These are phyloP conservation scores for Acrocalymma vagum DNA, from an alignment of 2,329 filamentous ascomycete genomes.

Conservation along the genomic window DNA sequence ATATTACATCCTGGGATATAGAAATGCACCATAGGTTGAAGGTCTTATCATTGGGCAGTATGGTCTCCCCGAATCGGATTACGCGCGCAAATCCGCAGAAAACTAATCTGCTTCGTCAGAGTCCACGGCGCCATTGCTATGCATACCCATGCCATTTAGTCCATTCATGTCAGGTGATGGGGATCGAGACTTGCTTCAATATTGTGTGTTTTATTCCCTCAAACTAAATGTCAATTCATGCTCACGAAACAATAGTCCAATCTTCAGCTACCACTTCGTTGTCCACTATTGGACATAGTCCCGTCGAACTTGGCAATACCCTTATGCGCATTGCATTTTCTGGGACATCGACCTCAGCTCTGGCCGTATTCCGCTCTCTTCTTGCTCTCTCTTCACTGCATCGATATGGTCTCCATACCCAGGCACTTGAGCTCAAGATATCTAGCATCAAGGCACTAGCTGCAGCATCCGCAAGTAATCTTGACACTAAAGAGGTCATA, in stretches of 20 bases:
- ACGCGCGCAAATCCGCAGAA: no score
- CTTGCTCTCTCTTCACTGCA: conserved; percentile 19
- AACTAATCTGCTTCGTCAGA: no score
- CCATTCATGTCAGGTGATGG: conserved; percentile 1
- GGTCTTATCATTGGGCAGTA: no score
- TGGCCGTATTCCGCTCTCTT: conserved; percentile 16
- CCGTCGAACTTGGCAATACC: not conserved
- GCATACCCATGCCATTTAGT: conserved; percentile 10
- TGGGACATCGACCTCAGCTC: conserved; percentile 10
- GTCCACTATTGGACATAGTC: conserved; percentile 10
- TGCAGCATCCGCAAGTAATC: not conserved
- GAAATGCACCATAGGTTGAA: conserved; percentile 12
- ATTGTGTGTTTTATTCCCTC: conserved; percentile 8
- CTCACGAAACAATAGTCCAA: conserved; percentile 7
- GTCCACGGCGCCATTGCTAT: conserved; percentile 1
- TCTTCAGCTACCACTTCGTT: conserved; percentile 7
- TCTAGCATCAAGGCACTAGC: conserved; percentile 14
- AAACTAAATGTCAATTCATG: not conserved
- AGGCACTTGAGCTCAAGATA: conserved; percentile 19
- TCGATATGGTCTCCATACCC: conserved; percentile 18
- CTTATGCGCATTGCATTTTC: conserved; percentile 14
- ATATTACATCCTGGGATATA: conserved; percentile 10
- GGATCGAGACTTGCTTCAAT: conserved; percentile 9
- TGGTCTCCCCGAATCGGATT: no score
- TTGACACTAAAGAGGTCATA: conserved; percentile 8